Evolutionary conservation across 2,329 filamentous ascomycete species (phyloP), one percentile per base, ranked within the genome.

Genomic region (Colletotrichum sp.): DNA sequence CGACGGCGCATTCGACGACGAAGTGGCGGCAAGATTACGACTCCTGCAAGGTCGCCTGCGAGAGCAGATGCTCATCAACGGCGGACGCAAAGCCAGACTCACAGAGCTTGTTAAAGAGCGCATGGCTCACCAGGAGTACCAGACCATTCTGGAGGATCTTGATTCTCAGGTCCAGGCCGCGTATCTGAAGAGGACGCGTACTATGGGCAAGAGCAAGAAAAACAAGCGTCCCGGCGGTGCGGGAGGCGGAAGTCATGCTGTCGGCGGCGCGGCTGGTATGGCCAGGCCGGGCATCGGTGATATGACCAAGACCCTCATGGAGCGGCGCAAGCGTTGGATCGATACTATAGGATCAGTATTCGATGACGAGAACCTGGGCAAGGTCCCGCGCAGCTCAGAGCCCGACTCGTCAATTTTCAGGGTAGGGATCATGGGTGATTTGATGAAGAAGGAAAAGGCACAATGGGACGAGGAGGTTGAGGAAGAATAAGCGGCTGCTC

Each of bases 111-210:
- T 97, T 9, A 94, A 95, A 78, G 96, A 98, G 82, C 93, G 95
- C 77, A 96, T 99, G 91, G 97, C 97, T 0, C 93, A 97, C 84
- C 97, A 99, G 81, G 97, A 99, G 82, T 99, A 98, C 86, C 94
- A 93, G 82, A 98, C 95, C 70, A 99, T 99, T 78, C 93, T 97
- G 65, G 97, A 99, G 81, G 97, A 99, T 82, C 92, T 99, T 27
- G 97, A 99, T 86, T 92, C 93, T 55, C 97, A 98, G 82, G 95
- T 98, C 55, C 96, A 98, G 81, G 93, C 95, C 66, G 96, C 97
- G 5, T 99, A 98, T 81, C 92, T 98, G 58, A 99, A 99, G 86
- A 94, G 97, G 29, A 98, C 96, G 33, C 92, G 97, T 61, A 98
- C 95, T 1, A 93, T 98, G 85, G 95, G 96, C 82, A 97, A 98